phyloP scores from a whole-genome alignment of 192 early-diverging fungal genomes.

The Rhizophlyctis rosea region DNA sequence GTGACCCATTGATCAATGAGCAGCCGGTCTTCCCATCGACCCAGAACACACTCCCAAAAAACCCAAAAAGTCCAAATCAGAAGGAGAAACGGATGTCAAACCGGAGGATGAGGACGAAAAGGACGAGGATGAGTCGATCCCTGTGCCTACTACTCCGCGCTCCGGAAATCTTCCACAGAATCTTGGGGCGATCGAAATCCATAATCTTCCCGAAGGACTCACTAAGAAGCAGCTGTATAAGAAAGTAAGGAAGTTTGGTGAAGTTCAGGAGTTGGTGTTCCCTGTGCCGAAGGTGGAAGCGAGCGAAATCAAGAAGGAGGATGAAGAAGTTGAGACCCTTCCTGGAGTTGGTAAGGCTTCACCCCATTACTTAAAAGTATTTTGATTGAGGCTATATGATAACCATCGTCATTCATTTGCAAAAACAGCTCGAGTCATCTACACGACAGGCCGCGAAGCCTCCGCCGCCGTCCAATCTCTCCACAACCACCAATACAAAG shows the following conservation, averaged over 20 bases:
- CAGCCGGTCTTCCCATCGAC: background rate
- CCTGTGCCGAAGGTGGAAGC: constrained; percentile 50
- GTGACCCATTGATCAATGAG: background rate
- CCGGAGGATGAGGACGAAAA: background rate
- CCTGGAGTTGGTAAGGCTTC: background rate
- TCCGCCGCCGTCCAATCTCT: constrained; percentile 57
- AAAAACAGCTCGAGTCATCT: constrained; percentile 45
- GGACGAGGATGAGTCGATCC: background rate
- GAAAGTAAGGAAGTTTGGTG: constrained; percentile 59
- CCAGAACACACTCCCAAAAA: constrained; percentile 8
- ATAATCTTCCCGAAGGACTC: constrained; percentile 51
- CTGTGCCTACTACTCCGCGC: constrained; percentile 11
- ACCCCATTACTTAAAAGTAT: constrained; percentile 5
- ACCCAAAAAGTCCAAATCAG: constrained; percentile 20
- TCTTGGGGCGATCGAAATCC: constrained; percentile 44
- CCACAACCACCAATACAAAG: constrained; percentile 76
- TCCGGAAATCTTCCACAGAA: constrained; percentile 19
- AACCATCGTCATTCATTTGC: background rate
- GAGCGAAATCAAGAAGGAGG: too few relatives aligned
- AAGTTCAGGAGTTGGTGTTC: constrained; percentile 62
- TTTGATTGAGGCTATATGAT: background rate
- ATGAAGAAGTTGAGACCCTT: constrained; percentile 27
- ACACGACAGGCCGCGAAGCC: constrained; percentile 42
- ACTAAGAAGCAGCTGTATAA: constrained; percentile 78
- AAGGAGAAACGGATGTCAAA: too few relatives aligned